Evolutionary conservation across 1,139 yeast species (phyloP).

Genomic region (Saccharomyces pastorianus): DNA sequence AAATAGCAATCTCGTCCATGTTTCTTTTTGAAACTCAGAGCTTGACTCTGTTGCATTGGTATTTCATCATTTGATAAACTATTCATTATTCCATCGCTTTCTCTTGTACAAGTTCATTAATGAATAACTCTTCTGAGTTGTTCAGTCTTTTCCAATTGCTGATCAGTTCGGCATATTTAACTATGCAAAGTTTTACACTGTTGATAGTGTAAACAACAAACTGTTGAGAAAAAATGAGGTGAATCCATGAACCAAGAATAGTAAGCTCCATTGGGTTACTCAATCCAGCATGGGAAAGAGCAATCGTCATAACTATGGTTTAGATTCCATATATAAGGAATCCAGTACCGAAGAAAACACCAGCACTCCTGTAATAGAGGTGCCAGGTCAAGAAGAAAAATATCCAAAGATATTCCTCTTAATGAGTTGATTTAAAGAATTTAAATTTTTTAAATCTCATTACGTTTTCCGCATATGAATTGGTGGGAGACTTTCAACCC

Average conservation of each 20-base stretch:
- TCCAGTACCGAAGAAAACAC: slow-evolving; percentile 53
- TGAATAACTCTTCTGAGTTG: slow-evolving; percentile 8
- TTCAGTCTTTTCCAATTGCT: slow-evolving; percentile 6
- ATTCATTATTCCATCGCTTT: slow-evolving; percentile 6
- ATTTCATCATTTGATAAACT: slow-evolving; percentile 55
- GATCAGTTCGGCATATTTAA: slow-evolving; percentile 60
- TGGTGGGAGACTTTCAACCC: slow-evolving; percentile 95
- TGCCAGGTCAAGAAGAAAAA: slow-evolving; percentile 12
- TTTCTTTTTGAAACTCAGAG: slow-evolving; percentile 51
- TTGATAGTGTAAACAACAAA: slow-evolving; percentile 18
- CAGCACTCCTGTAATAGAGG: slow-evolving; percentile 8
- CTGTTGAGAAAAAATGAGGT: slow-evolving; percentile 34
- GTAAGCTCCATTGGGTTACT: slow-evolving; percentile 91
- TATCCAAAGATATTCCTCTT: slow-evolving; percentile 6
- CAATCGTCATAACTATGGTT: slow-evolving; percentile 82
- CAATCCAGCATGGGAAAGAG: slow-evolving; percentile 20
- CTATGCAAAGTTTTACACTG: slow-evolving; percentile 39
- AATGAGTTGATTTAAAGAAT: slow-evolving; percentile 33
- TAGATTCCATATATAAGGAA: slow-evolving; percentile 37
- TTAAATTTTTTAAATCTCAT: slow-evolving; percentile 34
- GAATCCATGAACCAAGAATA: slow-evolving; percentile 54
- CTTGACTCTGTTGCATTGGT: slow-evolving; percentile 86
- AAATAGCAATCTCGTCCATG: slow-evolving; percentile 45
- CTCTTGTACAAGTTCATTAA: slow-evolving; percentile 4
- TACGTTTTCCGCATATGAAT: slow-evolving; percentile 41